These are phyloP conservation scores for Saccharomyces pastorianus DNA, from an alignment of 1,139 yeast species.

Conservation along the genomic window DNA sequence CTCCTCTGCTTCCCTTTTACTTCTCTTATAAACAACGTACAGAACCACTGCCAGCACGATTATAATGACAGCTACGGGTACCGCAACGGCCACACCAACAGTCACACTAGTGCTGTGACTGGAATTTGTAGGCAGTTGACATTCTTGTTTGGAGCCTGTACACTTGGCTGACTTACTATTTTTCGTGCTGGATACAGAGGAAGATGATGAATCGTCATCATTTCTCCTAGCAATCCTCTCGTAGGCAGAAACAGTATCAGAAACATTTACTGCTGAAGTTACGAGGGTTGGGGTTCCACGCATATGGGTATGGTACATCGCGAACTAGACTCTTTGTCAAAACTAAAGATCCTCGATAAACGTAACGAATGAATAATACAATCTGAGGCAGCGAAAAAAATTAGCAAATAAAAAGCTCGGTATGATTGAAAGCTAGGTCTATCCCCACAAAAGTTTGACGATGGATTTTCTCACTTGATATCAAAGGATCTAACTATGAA, in stretches of 20 bases:
- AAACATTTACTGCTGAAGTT: not conserved
- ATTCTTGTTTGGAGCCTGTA: slow-evolving; percentile 29
- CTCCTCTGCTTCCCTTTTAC: slow-evolving; percentile 46
- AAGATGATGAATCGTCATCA: slow-evolving; percentile 1
- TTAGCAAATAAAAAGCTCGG: not conserved
- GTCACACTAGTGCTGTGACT: slow-evolving; percentile 35
- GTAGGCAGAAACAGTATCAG: not conserved
- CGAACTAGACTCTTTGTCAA: not conserved
- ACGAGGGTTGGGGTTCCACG: not conserved
- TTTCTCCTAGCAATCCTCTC: not conserved
- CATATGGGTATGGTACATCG: slow-evolving; percentile 1
- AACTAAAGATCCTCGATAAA: too few species aligned
- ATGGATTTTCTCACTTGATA: not conserved
- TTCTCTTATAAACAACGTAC: slow-evolving; percentile 49
- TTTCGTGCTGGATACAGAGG: slow-evolving; percentile 6
- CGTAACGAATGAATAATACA: not conserved
- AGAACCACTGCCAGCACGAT: slow-evolving; percentile 44
- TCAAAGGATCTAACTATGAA: not conserved
- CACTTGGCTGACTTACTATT: slow-evolving; percentile 17
- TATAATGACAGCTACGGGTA: slow-evolving; percentile 51
- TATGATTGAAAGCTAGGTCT: not conserved
- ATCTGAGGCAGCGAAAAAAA: too few species aligned
- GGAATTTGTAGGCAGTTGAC: slow-evolving; percentile 38
- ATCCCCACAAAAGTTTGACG: not conserved
- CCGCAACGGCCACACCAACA: slow-evolving; percentile 57